Evolutionary conservation across 2,329 filamentous ascomycete genomes (phyloP).

Genomic region (Trichoderma arundinaceum): DNA sequence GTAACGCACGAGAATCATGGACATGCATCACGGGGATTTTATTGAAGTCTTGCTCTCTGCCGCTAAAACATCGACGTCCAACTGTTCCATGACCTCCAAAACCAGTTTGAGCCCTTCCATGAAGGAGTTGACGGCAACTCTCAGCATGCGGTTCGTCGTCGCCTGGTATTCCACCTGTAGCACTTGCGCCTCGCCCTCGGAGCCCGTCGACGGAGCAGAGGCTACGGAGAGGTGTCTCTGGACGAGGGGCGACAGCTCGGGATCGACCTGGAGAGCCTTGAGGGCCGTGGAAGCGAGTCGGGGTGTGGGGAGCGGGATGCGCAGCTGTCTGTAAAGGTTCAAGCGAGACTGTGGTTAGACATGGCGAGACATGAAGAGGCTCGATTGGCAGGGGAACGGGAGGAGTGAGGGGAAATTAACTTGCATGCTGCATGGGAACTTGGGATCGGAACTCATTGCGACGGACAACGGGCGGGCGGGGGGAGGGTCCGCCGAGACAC

Average conservation of each 20-base stretch:
- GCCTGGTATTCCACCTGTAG: slow-evolving; percentile 80
- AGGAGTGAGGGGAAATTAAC: slow-evolving; percentile 20
- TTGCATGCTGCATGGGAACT: slow-evolving; percentile 69
- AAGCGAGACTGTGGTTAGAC: slow-evolving; percentile 3
- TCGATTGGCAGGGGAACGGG: slow-evolving; percentile 25
- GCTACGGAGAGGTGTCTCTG: slow-evolving; percentile 69
- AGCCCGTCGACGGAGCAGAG: slow-evolving; percentile 8
- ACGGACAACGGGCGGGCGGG: neutral
- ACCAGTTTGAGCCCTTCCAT: slow-evolving; percentile 88
- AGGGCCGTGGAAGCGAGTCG: slow-evolving; percentile 79
- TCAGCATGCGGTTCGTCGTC: slow-evolving; percentile 93
- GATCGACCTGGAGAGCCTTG: slow-evolving; percentile 79
- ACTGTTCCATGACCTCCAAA: slow-evolving; percentile 85
- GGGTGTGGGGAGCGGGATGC: slow-evolving; percentile 79
- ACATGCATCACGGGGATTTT: slow-evolving; percentile 9
- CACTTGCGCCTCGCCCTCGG: slow-evolving; percentile 48
- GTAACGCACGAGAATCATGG: neutral
- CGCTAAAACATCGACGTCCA: slow-evolving; percentile 80
- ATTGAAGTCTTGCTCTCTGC: slow-evolving; percentile 9
- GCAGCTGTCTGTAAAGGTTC: slow-evolving; percentile 63
- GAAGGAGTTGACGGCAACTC: slow-evolving; percentile 94
- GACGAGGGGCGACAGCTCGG: slow-evolving; percentile 86
- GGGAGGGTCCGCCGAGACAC: neutral
- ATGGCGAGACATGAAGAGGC: neutral
- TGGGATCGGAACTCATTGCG: slow-evolving; percentile 46